These are phyloP conservation scores for Coriolopsis trogii DNA, from an alignment of 1,284 basidiomycete genomes.

Conservation along the genomic window DNA sequence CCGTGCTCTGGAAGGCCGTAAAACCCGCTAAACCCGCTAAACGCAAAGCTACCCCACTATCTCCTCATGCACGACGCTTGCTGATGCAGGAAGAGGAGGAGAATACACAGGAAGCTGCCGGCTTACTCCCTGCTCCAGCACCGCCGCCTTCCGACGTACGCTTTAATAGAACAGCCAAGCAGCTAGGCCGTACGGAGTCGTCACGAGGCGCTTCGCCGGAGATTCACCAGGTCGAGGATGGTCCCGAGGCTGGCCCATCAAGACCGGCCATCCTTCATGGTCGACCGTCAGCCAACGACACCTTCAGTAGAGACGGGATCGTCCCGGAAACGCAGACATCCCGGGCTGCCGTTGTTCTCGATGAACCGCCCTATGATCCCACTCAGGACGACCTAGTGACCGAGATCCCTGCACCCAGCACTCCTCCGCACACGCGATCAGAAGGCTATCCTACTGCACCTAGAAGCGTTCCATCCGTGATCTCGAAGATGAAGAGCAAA, in stretches of 20 bases:
- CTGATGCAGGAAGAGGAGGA: conserved; percentile 25
- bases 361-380: not conserved
- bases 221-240: not conserved
- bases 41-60: too few species aligned
- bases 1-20: not conserved
- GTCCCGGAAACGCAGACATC: conserved; percentile 23
- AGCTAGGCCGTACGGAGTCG: too few species aligned
- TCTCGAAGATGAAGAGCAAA: conserved; percentile 20
- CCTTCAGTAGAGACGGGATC: conserved; percentile 24
- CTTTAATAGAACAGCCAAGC: too few species aligned
- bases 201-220: too few species aligned
- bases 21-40: too few species aligned
- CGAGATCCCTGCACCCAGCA: too few species aligned
- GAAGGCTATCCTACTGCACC: not conserved
- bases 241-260: conserved; percentile 4
- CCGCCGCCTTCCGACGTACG: not conserved
- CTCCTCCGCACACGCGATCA: too few species aligned
- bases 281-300: conserved; percentile 17
- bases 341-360: not conserved
- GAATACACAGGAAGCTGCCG: conserved; percentile 21
- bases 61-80: conserved; percentile 1
- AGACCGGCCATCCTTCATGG: not conserved
- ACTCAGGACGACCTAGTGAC: not conserved
- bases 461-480: conserved; percentile 10
- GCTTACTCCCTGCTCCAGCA: not conserved